A percentile compares a stretch with the other conserved stretches of the same genome.
phyloP scores from a whole-genome alignment of 2,329 filamentous ascomycete species.

The Clonostachys chloroleuca region DNA sequence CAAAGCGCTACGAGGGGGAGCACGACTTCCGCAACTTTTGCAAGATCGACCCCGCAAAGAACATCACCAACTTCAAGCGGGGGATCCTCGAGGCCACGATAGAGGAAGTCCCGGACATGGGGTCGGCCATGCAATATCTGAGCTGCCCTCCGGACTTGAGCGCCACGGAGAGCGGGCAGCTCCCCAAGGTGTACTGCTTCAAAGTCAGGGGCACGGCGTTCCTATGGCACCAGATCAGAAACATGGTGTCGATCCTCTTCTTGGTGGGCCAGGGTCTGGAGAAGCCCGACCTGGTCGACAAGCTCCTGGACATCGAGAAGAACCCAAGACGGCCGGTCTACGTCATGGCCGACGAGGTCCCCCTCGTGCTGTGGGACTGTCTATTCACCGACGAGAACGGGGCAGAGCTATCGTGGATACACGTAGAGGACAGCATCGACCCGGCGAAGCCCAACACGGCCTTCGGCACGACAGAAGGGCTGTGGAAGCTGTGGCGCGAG shows the following conservation, averaged over 20 bases:
- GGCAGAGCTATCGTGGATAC: constrained; percentile 64
- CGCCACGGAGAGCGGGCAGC: constrained; percentile 5
- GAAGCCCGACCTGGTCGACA: constrained; percentile 63
- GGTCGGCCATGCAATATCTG: constrained; percentile 53
- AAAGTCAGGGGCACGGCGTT: constrained; percentile 88
- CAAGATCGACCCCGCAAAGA: constrained; percentile 86
- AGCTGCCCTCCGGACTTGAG: constrained; percentile 13
- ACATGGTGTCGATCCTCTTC: constrained; percentile 92
- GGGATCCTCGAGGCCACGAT: constrained; percentile 79
- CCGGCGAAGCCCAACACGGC: constrained; percentile 49
- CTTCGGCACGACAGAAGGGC: constrained; percentile 62
- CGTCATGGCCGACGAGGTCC: constrained; percentile 84
- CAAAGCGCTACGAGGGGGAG: constrained; percentile 71
- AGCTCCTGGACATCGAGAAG: constrained; percentile 67
- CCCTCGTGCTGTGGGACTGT: constrained; percentile 94
- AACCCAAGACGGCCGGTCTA: constrained; percentile 80
- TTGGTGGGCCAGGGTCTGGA: constrained; percentile 87
- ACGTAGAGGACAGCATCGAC: constrained; percentile 63
- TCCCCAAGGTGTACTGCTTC: constrained; percentile 78
- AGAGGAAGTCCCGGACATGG: constrained; percentile 57
- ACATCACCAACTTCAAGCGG: constrained; percentile 78
- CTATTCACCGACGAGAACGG: constrained; percentile 59
- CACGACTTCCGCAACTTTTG: constrained; percentile 98
- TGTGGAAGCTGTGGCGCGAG: constrained; percentile 82
- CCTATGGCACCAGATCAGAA: constrained; percentile 95